Percentiles rank a stretch among this genome's conserved stretches.
Conservation (phyloP, 2,329 filamentous ascomycete genomes). For the Fusarium sp. region DNA sequence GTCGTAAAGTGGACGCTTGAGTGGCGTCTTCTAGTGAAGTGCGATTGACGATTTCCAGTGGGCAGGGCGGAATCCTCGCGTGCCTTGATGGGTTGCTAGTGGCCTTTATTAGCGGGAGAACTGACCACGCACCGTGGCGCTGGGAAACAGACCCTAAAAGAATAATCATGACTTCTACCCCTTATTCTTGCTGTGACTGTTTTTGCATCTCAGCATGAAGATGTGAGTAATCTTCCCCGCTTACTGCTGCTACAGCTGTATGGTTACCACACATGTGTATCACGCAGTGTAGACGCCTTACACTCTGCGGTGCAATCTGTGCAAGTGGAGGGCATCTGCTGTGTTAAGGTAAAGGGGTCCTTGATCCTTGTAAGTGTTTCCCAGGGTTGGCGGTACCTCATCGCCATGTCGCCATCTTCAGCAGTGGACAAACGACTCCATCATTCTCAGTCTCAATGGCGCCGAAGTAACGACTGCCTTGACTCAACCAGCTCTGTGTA, state of each 20-base stretch:
- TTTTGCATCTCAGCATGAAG: slow-evolving; percentile 18
- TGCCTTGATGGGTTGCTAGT: slow-evolving; percentile 36
- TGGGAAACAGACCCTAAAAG: slow-evolving; percentile 1
- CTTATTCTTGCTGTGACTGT: slow-evolving; percentile 27
- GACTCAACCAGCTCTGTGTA: slow-evolving; percentile 13
- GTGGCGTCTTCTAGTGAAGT: slow-evolving; percentile 33
- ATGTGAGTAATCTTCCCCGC: not conserved
- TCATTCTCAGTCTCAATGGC: slow-evolving; percentile 15
- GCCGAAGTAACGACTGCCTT: slow-evolving; percentile 21
- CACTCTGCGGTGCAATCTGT: slow-evolving; percentile 5
- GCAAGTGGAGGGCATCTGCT: slow-evolving; percentile 12
- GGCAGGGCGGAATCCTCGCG: slow-evolving; percentile 18
- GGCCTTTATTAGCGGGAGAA: slow-evolving; percentile 33
- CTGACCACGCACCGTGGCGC: slow-evolving; percentile 18
- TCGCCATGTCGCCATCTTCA: not conserved
- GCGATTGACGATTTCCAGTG: slow-evolving; percentile 32
- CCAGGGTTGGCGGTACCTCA: slow-evolving; percentile 21
- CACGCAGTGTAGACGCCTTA: slow-evolving; percentile 14
- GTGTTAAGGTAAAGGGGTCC: slow-evolving; percentile 26
- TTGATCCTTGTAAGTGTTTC: slow-evolving; percentile 24
- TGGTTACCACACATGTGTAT: not conserved
- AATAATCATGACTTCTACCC: slow-evolving; percentile 12
- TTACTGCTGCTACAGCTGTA: not conserved
- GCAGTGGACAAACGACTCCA: slow-evolving; percentile 24
- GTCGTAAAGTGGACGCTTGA: slow-evolving; percentile 32